Evolutionary conservation across 345 rosid species (phyloP).

Genomic region (Aquilaria sinensis): DNA sequence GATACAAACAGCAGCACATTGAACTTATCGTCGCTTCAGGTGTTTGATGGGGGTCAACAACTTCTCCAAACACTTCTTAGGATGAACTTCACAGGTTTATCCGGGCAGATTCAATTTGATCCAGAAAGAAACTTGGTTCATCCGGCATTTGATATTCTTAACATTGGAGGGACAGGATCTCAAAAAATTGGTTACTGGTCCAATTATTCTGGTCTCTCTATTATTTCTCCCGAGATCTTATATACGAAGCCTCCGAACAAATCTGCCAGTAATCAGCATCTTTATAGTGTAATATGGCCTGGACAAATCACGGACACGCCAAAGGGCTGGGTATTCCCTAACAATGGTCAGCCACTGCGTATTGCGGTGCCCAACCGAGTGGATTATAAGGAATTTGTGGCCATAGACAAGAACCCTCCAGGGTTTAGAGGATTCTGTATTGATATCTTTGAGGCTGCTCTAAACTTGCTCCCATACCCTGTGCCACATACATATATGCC

Average conservation of each 20-base stretch:
- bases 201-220: conserved; percentile 64
- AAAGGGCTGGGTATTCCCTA: conserved; percentile 89
- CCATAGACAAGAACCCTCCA: conserved; percentile 50
- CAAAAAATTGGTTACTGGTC: conserved; percentile 93
- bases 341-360: conserved; percentile 69
- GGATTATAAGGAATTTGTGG: conserved; percentile 46
- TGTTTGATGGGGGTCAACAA: conserved; percentile 69
- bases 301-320: conserved; percentile 54
- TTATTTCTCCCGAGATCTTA: conserved; percentile 50
- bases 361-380: conserved; percentile 81
- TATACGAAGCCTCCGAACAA: conserved; percentile 26
- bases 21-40: conserved; percentile 44
- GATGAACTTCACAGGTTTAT: conserved; percentile 67
- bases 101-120: conserved; percentile 57
- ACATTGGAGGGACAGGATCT: conserved; percentile 52
- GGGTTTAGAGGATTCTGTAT: conserved; percentile 85
- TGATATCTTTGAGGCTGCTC: conserved; percentile 89
- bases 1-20: conserved; percentile 42
- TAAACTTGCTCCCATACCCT: conserved; percentile 77
- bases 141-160: conserved; percentile 75
- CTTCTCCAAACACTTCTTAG: conserved; percentile 49
- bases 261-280: conserved; percentile 44
- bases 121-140: conserved; percentile 47
- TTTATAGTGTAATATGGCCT: conserved; percentile 71
- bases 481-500: conserved; percentile 61